Conservation (phyloP, 768 basidiomycete species). For the Russula sp. region DNA sequence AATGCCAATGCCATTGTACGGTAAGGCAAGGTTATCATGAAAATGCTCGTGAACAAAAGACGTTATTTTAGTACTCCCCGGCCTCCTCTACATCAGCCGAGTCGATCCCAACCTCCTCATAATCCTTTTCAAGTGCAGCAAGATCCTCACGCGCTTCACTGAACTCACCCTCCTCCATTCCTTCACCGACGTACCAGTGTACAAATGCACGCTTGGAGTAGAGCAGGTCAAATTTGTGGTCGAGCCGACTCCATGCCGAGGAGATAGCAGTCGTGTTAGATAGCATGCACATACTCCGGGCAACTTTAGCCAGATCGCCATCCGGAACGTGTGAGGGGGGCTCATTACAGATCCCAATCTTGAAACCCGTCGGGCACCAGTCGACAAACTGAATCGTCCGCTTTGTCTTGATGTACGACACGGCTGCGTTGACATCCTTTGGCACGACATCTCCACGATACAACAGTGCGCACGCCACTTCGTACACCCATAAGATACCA, state of each 20-base stretch:
- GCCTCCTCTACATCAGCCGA: conserved; percentile 47
- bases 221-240: conserved; percentile 77
- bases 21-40: not conserved
- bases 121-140: conserved; percentile 98
- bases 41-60: conserved; percentile 4
- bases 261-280: conserved; percentile 73
- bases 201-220: conserved; percentile 58
- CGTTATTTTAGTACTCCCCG: conserved; percentile 39
- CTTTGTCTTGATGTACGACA: conserved; percentile 70
- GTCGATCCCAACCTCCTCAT: conserved; percentile 72
- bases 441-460: conserved; percentile 76
- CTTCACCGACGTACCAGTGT: conserved; percentile 68
- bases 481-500: not conserved
- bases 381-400: conserved; percentile 76
- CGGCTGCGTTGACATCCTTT: conserved; percentile 72
- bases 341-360: conserved; percentile 74
- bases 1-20: conserved; percentile 35
- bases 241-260: conserved; percentile 64
- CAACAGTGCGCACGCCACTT: conserved; percentile 62
- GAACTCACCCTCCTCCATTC: conserved; percentile 94
- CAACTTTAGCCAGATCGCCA: conserved; percentile 71
- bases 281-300: conserved; percentile 72
- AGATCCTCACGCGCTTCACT: conserved; percentile 98
- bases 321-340: conserved; percentile 69
- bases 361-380: conserved; percentile 78